phyloP scores from a whole-genome alignment of 2,329 filamentous ascomycete species.

The Colletotrichum noveboracense region DNA sequence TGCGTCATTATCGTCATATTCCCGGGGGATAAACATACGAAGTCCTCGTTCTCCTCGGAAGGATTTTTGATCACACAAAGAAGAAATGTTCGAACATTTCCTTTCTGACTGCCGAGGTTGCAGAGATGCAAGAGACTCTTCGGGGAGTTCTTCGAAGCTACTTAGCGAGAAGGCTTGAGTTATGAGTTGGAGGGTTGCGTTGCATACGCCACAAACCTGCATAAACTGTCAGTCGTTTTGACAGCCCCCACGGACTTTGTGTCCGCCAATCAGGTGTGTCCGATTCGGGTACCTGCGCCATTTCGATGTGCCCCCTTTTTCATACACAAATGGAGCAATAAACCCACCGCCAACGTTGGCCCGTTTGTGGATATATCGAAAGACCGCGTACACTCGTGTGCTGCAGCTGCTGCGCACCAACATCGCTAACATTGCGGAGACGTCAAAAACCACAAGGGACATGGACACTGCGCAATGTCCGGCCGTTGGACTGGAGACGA shows the following conservation, averaged over 20 bases:
- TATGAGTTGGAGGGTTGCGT: not conserved
- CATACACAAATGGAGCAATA: not conserved
- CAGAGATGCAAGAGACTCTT: not conserved
- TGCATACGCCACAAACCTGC: not conserved
- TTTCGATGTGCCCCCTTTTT: not conserved
- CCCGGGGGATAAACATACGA: not conserved
- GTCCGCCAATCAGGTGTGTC: not conserved
- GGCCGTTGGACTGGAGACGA: not conserved
- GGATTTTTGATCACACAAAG: not conserved
- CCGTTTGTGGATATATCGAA: conserved; percentile 11
- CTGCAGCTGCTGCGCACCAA: not conserved
- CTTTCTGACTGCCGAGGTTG: not conserved
- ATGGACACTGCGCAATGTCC: not conserved
- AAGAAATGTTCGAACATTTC: not conserved
- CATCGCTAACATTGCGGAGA: not conserved
- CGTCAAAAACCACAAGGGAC: not conserved
- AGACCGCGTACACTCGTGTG: not conserved
- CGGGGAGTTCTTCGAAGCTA: not conserved
- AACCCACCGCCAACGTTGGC: conserved; percentile 9
- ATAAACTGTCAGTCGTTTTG: not conserved
- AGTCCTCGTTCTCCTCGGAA: not conserved
- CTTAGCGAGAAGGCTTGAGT: not conserved
- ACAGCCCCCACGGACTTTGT: not conserved
- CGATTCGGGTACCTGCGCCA: not conserved
- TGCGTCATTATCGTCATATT: conserved; percentile 2